Evolutionary conservation across 345 rosid genomes (phyloP).

Genomic region (Brassica carinata): DNA sequence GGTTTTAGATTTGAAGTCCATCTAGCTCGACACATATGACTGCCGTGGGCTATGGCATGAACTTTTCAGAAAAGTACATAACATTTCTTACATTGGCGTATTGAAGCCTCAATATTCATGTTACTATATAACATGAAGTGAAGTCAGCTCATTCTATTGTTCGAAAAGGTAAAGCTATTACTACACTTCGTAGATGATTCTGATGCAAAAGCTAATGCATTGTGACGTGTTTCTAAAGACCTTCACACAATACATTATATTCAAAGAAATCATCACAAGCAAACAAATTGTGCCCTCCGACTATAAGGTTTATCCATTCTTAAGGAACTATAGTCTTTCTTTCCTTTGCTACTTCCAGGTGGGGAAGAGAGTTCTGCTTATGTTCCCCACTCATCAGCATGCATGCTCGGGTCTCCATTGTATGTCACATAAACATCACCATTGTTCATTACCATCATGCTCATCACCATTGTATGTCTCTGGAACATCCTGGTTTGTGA

Average conservation of each 20-base stretch:
- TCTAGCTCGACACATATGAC: constrained; percentile 42
- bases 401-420: constrained; percentile 34
- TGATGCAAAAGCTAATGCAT: constrained; percentile 14
- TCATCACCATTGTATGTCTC: constrained; percentile 5
- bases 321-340: too few species aligned
- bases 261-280: too few species aligned
- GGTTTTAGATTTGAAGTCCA: too few species aligned
- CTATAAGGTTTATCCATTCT: too few species aligned
- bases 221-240: not conserved
- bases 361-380: constrained; percentile 10
- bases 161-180: too few species aligned
- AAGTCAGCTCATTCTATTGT: not conserved
- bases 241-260: not conserved
- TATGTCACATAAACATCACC: constrained; percentile 29
- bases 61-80: constrained; percentile 82
- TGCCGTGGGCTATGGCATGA: constrained; percentile 92
- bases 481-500: too few species aligned
- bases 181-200: not conserved
- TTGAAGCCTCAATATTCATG: constrained; percentile 61
- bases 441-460: constrained; percentile 24
- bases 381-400: constrained; percentile 32
- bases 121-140: not conserved
- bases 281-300: too few species aligned
- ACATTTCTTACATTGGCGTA: constrained; percentile 81
- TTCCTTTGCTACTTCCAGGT: not conserved